phyloP scores from a whole-genome alignment of 2,329 filamentous ascomycete species.

The Claviceps paspali region DNA sequence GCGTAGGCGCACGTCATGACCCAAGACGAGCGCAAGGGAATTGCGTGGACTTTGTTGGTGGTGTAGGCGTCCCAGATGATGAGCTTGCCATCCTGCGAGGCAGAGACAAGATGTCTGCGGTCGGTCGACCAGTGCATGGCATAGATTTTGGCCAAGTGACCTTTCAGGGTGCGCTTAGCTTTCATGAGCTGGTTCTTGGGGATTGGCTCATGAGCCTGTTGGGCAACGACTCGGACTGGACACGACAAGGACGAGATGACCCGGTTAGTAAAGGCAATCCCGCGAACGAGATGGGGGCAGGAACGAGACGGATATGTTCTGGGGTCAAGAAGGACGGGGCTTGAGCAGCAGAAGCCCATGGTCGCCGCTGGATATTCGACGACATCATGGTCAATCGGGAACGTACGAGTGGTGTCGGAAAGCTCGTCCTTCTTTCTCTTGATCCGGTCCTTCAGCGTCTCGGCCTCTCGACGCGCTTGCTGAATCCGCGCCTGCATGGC shows the following conservation, averaged over 20 bases:
- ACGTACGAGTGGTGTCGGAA: constrained; percentile 91
- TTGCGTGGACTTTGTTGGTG: constrained; percentile 98
- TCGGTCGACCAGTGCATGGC: constrained; percentile 99
- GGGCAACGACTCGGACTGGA: constrained; percentile 79
- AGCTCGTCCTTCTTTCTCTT: constrained; percentile 99
- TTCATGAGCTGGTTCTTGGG: constrained; percentile 91
- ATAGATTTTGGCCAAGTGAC: constrained; percentile 97
- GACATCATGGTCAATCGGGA: constrained; percentile 7
- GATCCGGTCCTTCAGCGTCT: constrained; percentile 95
- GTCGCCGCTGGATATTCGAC: too few relatives aligned
- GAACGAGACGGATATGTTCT: background rate
- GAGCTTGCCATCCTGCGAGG: constrained; percentile 96
- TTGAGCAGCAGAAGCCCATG: too few relatives aligned
- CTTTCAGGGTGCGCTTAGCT: constrained; percentile 90
- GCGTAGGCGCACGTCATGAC: constrained; percentile 99
- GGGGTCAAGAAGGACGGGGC: background rate
- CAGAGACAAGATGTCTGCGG: constrained; percentile 88
- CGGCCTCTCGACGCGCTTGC: constrained; percentile 88
- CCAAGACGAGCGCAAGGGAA: constrained; percentile 93
- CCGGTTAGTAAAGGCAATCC: constrained; percentile 13
- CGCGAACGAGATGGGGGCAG: too few relatives aligned
- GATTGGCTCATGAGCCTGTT: constrained; percentile 81
- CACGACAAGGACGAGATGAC: constrained; percentile 2
- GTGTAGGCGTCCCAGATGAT: constrained; percentile 99
- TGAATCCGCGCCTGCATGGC: constrained; percentile 88